These are phyloP conservation scores for Phytophthora fragariaefolia DNA, from an alignment of 352 stramenopile species.

Conservation along the genomic window DNA sequence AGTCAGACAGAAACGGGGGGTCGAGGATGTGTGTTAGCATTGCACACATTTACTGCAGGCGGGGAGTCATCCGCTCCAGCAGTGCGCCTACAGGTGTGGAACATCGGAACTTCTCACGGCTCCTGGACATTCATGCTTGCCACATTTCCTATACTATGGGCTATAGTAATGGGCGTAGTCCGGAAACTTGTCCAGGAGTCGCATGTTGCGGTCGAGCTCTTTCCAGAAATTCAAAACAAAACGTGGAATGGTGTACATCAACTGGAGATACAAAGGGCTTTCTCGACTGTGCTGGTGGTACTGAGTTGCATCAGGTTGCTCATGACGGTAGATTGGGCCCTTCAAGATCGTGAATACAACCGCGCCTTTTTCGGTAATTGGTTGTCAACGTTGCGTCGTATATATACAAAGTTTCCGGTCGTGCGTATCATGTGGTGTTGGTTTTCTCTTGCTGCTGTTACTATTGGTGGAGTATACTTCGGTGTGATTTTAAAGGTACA, in stretches of 20 bases:
- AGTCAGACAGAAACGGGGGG: neutral
- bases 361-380: slow-evolving; percentile 39
- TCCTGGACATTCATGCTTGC: slow-evolving; percentile 64
- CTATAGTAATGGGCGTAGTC: slow-evolving; percentile 17
- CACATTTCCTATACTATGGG: slow-evolving; percentile 49
- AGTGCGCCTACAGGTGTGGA: slow-evolving; percentile 30
- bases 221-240: slow-evolving; percentile 21
- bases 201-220: slow-evolving; percentile 12
- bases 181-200: slow-evolving; percentile 14
- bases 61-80: slow-evolving; percentile 11
- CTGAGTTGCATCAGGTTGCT: slow-evolving; percentile 48
- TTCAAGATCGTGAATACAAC: slow-evolving; percentile 48
- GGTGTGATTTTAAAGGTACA: slow-evolving; percentile 30
- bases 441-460: slow-evolving; percentile 22
- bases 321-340: slow-evolving; percentile 50
- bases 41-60: slow-evolving; percentile 34
- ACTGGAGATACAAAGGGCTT: slow-evolving; percentile 36
- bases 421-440: slow-evolving; percentile 43
- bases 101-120: slow-evolving; percentile 40
- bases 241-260: slow-evolving; percentile 27
- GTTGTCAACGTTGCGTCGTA: slow-evolving; percentile 30
- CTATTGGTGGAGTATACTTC: slow-evolving; percentile 41
- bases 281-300: slow-evolving; percentile 47
- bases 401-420: slow-evolving; percentile 30
- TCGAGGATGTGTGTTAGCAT: slow-evolving; percentile 1